Base-by-base conservation (phyloP, 2,329 filamentous ascomycete species). In the Penicillium sp. region DNA sequence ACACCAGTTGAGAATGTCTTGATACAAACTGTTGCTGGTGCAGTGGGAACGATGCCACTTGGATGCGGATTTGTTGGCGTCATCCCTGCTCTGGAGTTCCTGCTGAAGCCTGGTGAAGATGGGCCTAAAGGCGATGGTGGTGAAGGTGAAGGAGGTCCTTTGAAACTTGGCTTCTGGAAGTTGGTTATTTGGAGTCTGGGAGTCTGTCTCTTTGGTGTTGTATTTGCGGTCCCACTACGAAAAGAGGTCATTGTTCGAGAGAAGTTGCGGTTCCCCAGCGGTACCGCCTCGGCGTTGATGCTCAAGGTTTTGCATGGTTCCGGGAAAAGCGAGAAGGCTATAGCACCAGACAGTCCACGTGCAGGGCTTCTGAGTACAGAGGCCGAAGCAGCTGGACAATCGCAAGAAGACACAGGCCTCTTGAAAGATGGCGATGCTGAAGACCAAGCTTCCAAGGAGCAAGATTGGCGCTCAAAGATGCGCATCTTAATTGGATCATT, bases 21-120 rank as follows among this genome's bases (percentile, higher is more conserved):
- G 22, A 89, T 99, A 11, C 94, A 99, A 76, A 96, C 91, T 0
- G 94, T 99, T 5, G 93, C 94, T 1, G 93, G 94, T 11, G 90
- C 90, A 16, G 95, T 97, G 74, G 94, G 93, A 1, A 96, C 95
- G 5, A 97, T 97, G 91, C 94, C 94, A 0, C 78, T 99, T 11
- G 93, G 93, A 1, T 96, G 93, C 66, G 94, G 94, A 1, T 96
- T 97, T 69, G 93, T 97, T 18, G 93, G 93, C 5, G 92, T 97
- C 9, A 87, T 97, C 58, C 94, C 94, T 1, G 93, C 93, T 0
- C 82, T 99, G 78, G 90, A 96, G 68, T 97, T 90, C 65, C 78
- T 99, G 47, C 75, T 99, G 50, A 86, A 83, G 50, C 78, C 86
- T 2, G 85, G 89, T 16, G 93, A 97, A 73, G 85, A 87, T 61